These are phyloP conservation scores for Logfia minima DNA, from an alignment of 129 eudicot genomes.

Conservation along the genomic window DNA sequence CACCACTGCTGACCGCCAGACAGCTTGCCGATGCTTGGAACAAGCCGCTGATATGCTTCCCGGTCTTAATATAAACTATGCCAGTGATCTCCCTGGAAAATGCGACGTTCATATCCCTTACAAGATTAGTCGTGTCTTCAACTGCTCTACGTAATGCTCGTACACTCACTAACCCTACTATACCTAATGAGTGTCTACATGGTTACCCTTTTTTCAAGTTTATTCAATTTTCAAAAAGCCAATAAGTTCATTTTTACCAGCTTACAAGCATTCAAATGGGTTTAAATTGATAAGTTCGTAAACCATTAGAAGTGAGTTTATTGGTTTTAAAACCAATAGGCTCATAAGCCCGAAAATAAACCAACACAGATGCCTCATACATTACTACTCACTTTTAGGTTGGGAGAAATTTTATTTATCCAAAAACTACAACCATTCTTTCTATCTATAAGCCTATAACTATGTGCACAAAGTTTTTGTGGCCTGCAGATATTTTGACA, in stretches of 20 bases:
- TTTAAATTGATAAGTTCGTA: too few relatives aligned
- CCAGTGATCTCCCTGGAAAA: constrained; percentile 33
- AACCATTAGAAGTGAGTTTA: too few relatives aligned
- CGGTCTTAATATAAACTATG: constrained; percentile 26
- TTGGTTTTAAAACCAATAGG: too few relatives aligned
- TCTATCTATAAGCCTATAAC: too few relatives aligned
- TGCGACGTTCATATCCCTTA: constrained; percentile 50
- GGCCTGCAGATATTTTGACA: neutral
- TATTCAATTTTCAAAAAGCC: too few relatives aligned
- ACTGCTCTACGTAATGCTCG: constrained; percentile 40
- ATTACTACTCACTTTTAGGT: neutral
- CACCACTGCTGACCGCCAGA: constrained; percentile 38
- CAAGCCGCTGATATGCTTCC: constrained; percentile 26
- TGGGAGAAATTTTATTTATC: too few relatives aligned
- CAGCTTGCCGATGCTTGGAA: constrained; percentile 43
- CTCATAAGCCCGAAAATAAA: too few relatives aligned
- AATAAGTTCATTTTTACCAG: too few relatives aligned
- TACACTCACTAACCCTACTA: neutral
- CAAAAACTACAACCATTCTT: too few relatives aligned
- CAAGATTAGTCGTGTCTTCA: constrained; percentile 35
- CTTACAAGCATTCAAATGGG: too few relatives aligned
- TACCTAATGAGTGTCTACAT: too few relatives aligned
- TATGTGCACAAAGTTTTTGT: neutral
- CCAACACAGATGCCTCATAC: neutral
- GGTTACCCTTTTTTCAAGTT: too few relatives aligned